A percentile compares a stretch with the other conserved stretches of the same genome.
Evolutionary conservation across 345 rosid species (phyloP).

Genomic region (Euphorbia peplus): DNA sequence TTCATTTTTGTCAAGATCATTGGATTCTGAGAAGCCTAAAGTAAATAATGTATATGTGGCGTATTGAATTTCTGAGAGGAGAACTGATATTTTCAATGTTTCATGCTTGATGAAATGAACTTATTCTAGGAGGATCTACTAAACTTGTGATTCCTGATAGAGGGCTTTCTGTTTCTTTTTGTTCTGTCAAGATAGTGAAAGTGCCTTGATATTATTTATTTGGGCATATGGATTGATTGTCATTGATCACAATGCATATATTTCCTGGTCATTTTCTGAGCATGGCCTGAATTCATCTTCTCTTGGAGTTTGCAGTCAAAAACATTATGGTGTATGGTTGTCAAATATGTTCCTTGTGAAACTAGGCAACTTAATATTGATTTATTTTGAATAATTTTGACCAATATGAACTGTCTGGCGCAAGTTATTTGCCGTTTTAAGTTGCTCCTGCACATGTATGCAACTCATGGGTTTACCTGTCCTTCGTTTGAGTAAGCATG

Average conservation of each 20-base stretch:
- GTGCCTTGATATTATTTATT: not conserved
- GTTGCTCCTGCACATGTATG: not conserved
- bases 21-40: not conserved
- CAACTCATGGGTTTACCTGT: not conserved
- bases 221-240: not conserved
- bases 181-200: conserved; percentile 5
- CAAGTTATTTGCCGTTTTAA: not conserved
- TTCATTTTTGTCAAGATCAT: not conserved
- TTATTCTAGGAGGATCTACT: not conserved
- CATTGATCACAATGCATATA: not conserved
- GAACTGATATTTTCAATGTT: not conserved
- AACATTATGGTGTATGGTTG: not conserved
- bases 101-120: not conserved
- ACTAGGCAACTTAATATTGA: not conserved
- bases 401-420: not conserved
- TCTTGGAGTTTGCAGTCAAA: not conserved
- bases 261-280: not conserved
- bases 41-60: not conserved
- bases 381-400: not conserved
- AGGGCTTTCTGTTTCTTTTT: not conserved
- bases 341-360: not conserved
- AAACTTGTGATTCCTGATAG: not conserved
- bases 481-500: not conserved
- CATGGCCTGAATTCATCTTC: not conserved
- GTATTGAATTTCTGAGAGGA: not conserved